Evolutionary conservation across 345 rosid species (phyloP).

Genomic region (Eucalyptus pauciflora): DNA sequence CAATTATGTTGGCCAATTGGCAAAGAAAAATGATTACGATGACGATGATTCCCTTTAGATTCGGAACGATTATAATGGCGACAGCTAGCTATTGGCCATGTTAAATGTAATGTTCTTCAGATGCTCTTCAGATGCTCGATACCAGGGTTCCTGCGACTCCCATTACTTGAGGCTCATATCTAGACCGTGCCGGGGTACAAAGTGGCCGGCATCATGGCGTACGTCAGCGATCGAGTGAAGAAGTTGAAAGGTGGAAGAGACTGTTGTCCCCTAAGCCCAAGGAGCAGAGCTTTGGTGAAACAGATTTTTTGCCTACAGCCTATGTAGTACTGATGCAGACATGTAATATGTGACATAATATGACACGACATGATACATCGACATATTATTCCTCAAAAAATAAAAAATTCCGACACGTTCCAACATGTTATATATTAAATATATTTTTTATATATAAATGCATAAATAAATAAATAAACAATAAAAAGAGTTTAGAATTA

Average conservation of each 20-base stretch:
- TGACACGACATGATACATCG: too few species aligned
- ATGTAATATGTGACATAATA: too few species aligned
- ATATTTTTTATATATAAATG: too few species aligned
- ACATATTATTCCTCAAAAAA: too few species aligned
- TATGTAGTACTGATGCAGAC: too few species aligned
- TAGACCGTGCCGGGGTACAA: slow-evolving; percentile 14
- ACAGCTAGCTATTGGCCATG: not conserved
- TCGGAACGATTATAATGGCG: not conserved
- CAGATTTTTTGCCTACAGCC: slow-evolving; percentile 12
- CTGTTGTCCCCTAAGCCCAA: not conserved
- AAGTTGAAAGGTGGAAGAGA: not conserved
- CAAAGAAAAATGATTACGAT: not conserved
- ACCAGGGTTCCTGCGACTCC: not conserved
- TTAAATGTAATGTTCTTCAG: not conserved
- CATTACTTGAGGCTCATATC: not conserved
- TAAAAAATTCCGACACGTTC: too few species aligned
- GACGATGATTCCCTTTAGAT: not conserved
- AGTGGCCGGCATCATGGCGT: slow-evolving; percentile 68
- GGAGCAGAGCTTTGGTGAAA: slow-evolving; percentile 20
- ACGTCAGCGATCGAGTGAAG: slow-evolving; percentile 49
- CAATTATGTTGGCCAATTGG: not conserved
- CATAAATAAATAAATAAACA: too few species aligned
- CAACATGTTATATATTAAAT: too few species aligned
- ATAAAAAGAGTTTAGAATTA: too few species aligned
- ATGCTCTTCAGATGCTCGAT: not conserved